A percentile compares a stretch with the other conserved stretches of the same genome.
phyloP scores from a whole-genome alignment of 495 filamentous ascomycete species.

The Daldinia loculata region DNA sequence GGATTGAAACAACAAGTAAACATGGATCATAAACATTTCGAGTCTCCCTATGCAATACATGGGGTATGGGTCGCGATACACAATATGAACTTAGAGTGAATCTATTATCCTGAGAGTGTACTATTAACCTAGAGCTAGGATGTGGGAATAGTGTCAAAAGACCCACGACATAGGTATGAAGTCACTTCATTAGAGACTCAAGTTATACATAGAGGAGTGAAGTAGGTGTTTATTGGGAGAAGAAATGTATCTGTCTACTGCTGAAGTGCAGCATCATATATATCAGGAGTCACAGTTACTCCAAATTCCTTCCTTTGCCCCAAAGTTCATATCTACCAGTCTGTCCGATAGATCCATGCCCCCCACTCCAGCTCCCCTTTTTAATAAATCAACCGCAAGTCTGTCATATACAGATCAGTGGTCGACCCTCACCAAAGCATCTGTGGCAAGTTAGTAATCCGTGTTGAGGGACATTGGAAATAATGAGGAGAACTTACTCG shows the following conservation, averaged over 20 bases:
- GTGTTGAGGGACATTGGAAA: neutral
- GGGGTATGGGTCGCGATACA: too few relatives aligned
- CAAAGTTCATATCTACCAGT: neutral
- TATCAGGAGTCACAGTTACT: neutral
- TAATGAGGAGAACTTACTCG: neutral
- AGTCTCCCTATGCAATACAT: too few relatives aligned
- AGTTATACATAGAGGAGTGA: neutral
- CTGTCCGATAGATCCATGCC: neutral
- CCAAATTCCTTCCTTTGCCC: neutral
- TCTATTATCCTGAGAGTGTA: neutral
- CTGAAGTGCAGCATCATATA: neutral
- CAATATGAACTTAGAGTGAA: too few relatives aligned
- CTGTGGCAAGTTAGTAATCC: neutral
- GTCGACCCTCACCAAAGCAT: neutral
- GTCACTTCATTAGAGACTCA: neutral
- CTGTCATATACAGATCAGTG: neutral
- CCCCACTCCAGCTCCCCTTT: neutral
- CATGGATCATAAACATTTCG: too few relatives aligned
- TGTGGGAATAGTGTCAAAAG: neutral
- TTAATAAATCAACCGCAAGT: neutral
- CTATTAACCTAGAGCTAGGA: neutral
- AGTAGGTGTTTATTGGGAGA: neutral
- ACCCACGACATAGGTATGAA: neutral
- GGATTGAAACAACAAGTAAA: too few relatives aligned
- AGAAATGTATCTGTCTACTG: neutral